These are phyloP conservation scores for Thinopyrum elongatum DNA, from an alignment of 176 grass and related monocot genomes.

Conservation along the genomic window DNA sequence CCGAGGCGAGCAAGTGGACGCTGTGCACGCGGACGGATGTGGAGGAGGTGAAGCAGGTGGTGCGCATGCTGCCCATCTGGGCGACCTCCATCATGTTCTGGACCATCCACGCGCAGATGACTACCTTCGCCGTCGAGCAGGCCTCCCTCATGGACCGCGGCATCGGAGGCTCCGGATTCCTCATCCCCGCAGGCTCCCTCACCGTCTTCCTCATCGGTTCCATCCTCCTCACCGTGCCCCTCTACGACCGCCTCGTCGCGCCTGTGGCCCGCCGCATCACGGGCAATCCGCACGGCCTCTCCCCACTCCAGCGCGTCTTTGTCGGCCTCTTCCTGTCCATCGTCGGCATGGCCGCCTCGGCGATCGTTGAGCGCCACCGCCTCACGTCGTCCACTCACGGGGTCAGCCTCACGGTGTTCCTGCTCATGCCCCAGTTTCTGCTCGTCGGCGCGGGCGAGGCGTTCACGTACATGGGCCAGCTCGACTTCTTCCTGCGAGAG, in stretches of 20 bases:
- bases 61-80: constrained; percentile 72
- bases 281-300: constrained; percentile 69
- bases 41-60: constrained; percentile 78
- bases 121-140: constrained; percentile 86
- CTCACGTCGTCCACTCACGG: constrained; percentile 17
- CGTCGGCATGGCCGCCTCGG: constrained; percentile 57
- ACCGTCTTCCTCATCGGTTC: constrained; percentile 94
- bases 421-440: constrained; percentile 88
- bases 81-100: constrained; percentile 87
- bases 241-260: constrained; percentile 73
- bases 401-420: constrained; percentile 57
- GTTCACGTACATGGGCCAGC: constrained; percentile 96
- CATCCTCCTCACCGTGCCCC: constrained; percentile 83
- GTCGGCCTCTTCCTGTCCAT: constrained; percentile 73
- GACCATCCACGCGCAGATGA: constrained; percentile 95
- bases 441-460: constrained; percentile 88
- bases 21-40: constrained; percentile 60
- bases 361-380: constrained; percentile 58
- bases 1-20: constrained; percentile 39
- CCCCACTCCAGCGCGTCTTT: constrained; percentile 76
- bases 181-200: constrained; percentile 81
- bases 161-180: constrained; percentile 49
- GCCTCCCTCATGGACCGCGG: constrained; percentile 71
- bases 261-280: constrained; percentile 51
- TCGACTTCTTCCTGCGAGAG: constrained; percentile 90